phyloP scores from a whole-genome alignment of 768 basidiomycete species.

The Exidia glandulosa region DNA sequence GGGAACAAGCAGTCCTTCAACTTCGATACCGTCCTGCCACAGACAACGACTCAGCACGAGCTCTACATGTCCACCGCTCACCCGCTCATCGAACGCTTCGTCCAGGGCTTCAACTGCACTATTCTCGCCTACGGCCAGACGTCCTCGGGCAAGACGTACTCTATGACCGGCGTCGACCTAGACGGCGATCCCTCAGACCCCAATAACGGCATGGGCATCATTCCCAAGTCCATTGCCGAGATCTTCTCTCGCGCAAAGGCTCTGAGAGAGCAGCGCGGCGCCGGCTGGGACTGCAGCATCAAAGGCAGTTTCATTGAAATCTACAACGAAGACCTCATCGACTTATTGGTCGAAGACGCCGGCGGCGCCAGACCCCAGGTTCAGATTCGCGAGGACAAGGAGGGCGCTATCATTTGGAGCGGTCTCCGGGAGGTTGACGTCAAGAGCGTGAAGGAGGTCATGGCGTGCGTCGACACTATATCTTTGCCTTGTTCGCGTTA shows the following conservation, averaged over 20 bases:
- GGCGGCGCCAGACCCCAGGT: conserved; percentile 62
- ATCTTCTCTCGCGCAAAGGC: conserved; percentile 75
- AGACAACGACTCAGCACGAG: conserved; percentile 72
- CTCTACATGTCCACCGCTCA: conserved; percentile 79
- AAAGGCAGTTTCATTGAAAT: conserved; percentile 95
- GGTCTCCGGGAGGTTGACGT: conserved; percentile 89
- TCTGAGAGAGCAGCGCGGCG: conserved; percentile 63
- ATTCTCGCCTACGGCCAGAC: conserved; percentile 98
- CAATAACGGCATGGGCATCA: conserved; percentile 83
- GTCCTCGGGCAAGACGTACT: conserved; percentile 91
- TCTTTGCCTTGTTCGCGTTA: conserved; percentile 1
- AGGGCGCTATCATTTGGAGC: conserved; percentile 94
- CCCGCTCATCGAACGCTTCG: conserved; percentile 75
- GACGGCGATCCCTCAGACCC: conserved; percentile 78
- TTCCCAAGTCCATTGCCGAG: conserved; percentile 82
- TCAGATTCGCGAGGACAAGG: conserved; percentile 93
- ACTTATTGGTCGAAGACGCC: conserved; percentile 77
- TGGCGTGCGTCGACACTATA: conserved; percentile 52
- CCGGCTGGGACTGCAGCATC: conserved; percentile 64
- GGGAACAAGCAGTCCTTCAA: conserved; percentile 78
- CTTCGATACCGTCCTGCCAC: conserved; percentile 90
- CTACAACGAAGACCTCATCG: conserved; percentile 98
- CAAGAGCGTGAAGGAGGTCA: conserved; percentile 76
- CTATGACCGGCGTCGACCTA: conserved; percentile 93
- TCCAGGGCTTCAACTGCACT: conserved; percentile 95